Conservation (phyloP, 495 filamentous ascomycete genomes). For the Penicillium paradoxum region DNA sequence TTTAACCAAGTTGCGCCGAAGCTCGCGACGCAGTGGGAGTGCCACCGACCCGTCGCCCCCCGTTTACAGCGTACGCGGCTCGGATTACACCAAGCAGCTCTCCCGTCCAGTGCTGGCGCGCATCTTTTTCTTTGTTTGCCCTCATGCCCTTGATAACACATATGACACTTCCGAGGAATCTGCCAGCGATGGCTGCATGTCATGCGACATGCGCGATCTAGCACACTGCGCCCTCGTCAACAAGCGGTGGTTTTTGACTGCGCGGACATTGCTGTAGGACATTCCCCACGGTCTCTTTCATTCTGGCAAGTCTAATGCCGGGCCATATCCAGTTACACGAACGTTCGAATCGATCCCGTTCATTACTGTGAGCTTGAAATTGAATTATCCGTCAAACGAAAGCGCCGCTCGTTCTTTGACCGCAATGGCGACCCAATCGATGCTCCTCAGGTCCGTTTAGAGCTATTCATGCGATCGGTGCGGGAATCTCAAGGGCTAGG, state of each 20-base stretch:
- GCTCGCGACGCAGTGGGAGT: slow-evolving; percentile 32
- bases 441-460: slow-evolving; percentile 67
- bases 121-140: slow-evolving; percentile 80
- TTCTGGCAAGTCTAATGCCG: not conserved
- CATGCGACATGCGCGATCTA: slow-evolving; percentile 91
- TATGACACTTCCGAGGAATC: slow-evolving; percentile 82
- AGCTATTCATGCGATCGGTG: slow-evolving; percentile 73
- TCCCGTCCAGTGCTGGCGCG: slow-evolving; percentile 59
- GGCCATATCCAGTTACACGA: slow-evolving; percentile 61
- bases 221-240: slow-evolving; percentile 70
- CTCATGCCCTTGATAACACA: slow-evolving; percentile 69
- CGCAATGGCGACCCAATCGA: slow-evolving; percentile 75
- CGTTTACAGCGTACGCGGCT: slow-evolving; percentile 16
- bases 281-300: not conserved
- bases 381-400: slow-evolving; percentile 69
- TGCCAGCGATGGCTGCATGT: slow-evolving; percentile 82
- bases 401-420: slow-evolving; percentile 66
- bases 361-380: slow-evolving; percentile 91
- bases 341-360: slow-evolving; percentile 88
- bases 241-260: slow-evolving; percentile 63
- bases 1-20: slow-evolving; percentile 32
- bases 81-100: slow-evolving; percentile 49
- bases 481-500: slow-evolving; percentile 67
- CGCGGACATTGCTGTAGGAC: slow-evolving; percentile 49
- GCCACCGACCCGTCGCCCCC: slow-evolving; percentile 23